A percentile compares a stretch with the other conserved stretches of the same genome.
These are phyloP conservation scores for Irineochytrium annulatum DNA, from an alignment of 192 early-diverging fungal genomes.

Conservation along the genomic window DNA sequence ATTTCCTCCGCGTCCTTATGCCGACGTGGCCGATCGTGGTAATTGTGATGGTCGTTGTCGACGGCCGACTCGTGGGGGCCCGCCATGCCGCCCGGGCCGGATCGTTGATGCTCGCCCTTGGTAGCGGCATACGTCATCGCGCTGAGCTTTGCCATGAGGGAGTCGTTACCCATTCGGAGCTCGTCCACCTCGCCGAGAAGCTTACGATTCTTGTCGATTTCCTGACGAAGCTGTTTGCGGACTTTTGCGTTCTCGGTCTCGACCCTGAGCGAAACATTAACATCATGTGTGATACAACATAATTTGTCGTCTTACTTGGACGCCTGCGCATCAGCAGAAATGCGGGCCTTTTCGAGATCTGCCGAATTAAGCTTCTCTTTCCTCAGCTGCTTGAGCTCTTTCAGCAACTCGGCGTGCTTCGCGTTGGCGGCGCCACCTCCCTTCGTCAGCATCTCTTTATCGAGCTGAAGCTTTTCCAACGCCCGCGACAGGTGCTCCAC, in stretches of 20 bases:
- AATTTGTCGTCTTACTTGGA: slow-evolving; percentile 4
- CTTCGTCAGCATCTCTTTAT: slow-evolving; percentile 28
- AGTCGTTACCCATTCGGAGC: slow-evolving; percentile 23
- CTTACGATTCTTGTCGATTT: slow-evolving; percentile 22
- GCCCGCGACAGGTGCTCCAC: slow-evolving; percentile 29
- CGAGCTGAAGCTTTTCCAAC: slow-evolving; percentile 24
- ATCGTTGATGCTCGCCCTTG: too few species aligned
- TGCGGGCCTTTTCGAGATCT: slow-evolving; percentile 15
- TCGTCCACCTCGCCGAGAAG: slow-evolving; percentile 9
- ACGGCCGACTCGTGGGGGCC: neutral
- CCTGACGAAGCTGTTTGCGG: slow-evolving; percentile 20
- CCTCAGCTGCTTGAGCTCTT: slow-evolving; percentile 34
- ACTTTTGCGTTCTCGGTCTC: slow-evolving; percentile 40
- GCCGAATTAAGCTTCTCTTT: slow-evolving; percentile 18
- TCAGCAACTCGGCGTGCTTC: slow-evolving; percentile 35
- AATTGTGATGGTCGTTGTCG: neutral
- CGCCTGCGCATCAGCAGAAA: slow-evolving; percentile 9
- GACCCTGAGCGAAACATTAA: slow-evolving; percentile 13
- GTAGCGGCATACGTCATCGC: slow-evolving; percentile 11
- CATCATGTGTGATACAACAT: neutral
- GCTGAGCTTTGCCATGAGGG: slow-evolving; percentile 18
- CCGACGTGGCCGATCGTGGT: neutral
- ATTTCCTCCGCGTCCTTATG: slow-evolving; percentile 2
- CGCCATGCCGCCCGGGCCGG: slow-evolving; percentile 5
- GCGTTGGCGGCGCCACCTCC: slow-evolving; percentile 13